phyloP scores from a whole-genome alignment of 192 early-diverging fungal species.

The Phycomyces nitens region DNA sequence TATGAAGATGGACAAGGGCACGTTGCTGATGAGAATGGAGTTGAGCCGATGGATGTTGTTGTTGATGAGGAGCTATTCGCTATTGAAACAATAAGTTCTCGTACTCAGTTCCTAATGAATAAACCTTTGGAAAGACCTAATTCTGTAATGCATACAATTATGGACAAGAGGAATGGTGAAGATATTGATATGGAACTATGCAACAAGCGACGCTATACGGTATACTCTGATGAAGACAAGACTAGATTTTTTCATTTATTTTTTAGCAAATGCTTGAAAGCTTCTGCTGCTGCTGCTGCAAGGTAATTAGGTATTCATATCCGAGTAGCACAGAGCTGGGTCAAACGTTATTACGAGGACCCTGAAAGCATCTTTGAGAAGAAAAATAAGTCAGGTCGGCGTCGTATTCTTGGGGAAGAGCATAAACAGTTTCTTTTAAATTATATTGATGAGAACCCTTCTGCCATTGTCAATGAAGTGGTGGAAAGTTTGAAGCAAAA shows the following conservation, averaged over 20 bases:
- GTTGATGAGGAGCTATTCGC: conserved; percentile 16
- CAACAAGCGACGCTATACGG: conserved; percentile 10
- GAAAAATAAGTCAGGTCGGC: conserved; percentile 14
- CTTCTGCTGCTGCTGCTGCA: conserved; percentile 7
- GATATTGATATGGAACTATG: conserved; percentile 12
- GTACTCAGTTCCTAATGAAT: conserved; percentile 18
- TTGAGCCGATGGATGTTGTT: conserved; percentile 26
- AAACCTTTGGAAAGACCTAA: conserved; percentile 13
- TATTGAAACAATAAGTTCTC: conserved; percentile 7
- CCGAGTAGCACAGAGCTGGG: conserved; percentile 5
- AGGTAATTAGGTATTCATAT: conserved; percentile 16
- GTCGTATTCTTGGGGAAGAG: conserved; percentile 12
- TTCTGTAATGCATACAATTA: neutral
- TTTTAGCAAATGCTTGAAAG: conserved; percentile 17
- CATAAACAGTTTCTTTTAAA: conserved; percentile 18
- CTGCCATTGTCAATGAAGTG: conserved; percentile 9
- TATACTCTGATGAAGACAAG: conserved; percentile 13
- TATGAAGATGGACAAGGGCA: conserved; percentile 18
- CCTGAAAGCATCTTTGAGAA: conserved; percentile 17
- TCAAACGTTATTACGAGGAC: conserved; percentile 11
- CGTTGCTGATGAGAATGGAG: conserved; percentile 15
- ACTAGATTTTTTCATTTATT: conserved; percentile 10
- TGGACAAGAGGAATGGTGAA: neutral
- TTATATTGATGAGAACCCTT: conserved; percentile 18
- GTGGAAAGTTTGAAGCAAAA: neutral